Evolutionary conservation across 2,329 filamentous ascomycete genomes (phyloP).

Genomic region (Sphaceloma murrayae): DNA sequence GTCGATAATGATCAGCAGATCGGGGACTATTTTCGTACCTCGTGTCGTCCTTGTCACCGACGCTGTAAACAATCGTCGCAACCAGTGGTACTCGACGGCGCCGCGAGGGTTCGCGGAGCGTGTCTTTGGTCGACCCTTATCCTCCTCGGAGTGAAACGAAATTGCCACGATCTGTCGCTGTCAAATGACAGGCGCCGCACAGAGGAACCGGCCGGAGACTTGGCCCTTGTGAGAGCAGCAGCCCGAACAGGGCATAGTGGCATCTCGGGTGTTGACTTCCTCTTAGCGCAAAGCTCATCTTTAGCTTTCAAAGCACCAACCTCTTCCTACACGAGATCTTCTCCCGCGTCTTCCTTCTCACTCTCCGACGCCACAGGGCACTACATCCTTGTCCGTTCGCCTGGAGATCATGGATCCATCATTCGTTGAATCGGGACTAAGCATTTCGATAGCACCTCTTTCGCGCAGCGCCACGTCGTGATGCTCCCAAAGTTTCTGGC

Average conservation of each 20-base stretch:
- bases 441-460: constrained; percentile 6
- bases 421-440: constrained; percentile 13
- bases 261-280: constrained; percentile 13
- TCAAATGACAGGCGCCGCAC: constrained; percentile 11
- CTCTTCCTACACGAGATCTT: constrained; percentile 12
- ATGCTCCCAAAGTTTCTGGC: constrained; percentile 7
- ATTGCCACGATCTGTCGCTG: constrained; percentile 1
- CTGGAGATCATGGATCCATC: constrained; percentile 10
- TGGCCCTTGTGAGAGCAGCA: neutral
- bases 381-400: constrained; percentile 9
- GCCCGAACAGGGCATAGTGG: neutral
- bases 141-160: constrained; percentile 8
- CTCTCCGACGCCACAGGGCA: constrained; percentile 12
- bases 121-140: constrained; percentile 1
- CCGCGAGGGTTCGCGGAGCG: no score
- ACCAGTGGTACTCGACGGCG: constrained; percentile 2
- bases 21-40: constrained; percentile 3
- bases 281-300: constrained; percentile 6
- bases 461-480: constrained; percentile 10
- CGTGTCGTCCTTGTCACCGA: constrained; percentile 1
- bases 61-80: neutral
- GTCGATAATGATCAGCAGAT: neutral
- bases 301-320: constrained; percentile 12
- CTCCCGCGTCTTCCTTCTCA: constrained; percentile 10
- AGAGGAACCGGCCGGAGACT: constrained; percentile 5